Evolutionary conservation across 2,329 filamentous ascomycete species (phyloP), one percentile per base, ranked within the genome.

Genomic region (Gliomastix tumulicola): DNA sequence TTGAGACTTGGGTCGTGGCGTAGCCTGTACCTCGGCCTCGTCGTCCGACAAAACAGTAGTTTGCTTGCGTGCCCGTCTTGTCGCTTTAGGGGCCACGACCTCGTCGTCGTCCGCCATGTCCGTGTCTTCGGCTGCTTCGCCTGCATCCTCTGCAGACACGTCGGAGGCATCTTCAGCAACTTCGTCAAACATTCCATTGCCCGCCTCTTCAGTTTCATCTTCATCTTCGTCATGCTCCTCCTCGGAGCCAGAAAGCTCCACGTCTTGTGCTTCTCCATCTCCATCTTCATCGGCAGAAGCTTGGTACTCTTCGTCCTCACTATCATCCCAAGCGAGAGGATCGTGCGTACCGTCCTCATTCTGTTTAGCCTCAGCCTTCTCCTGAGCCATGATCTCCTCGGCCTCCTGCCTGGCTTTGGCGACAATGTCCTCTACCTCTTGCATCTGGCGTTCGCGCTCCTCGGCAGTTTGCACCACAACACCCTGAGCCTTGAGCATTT

Each of bases 371-470:
- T 77, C 79, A 20, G 76, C 82, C 44, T 79, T 79, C 61, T 98
- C 92, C 34, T 79, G 69, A 49, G 83, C 78, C 59, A 82, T 83
- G 34, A 97, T 80, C 46, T 84, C 80, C 25, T 56, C 46, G 3
- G 82, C 89, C 27, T 97, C 87, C 42, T 79, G 71, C 39, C 88
- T 74, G 16, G 89, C 90, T 49, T 82, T 88, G 33, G 90, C 83
- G 19, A 97, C 76, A 41, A 97, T 74, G 50, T 96, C 84, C 48
- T 97, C 92, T 11, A 95, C 79, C 41, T 89, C 79, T 39, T 84
- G 79, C 57, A 88, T 78, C 54, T 94, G 84, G 22, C 78, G 76
- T 52, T 89, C 84, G 16, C 86, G 79, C 56, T 98, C 89, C 58
- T 96, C 90, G 3, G 82, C 78, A 1, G 86, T 95, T 56, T 89